Evolutionary conservation across 2,329 filamentous ascomycete species (phyloP).

Genomic region (Aspergillus sp.): DNA sequence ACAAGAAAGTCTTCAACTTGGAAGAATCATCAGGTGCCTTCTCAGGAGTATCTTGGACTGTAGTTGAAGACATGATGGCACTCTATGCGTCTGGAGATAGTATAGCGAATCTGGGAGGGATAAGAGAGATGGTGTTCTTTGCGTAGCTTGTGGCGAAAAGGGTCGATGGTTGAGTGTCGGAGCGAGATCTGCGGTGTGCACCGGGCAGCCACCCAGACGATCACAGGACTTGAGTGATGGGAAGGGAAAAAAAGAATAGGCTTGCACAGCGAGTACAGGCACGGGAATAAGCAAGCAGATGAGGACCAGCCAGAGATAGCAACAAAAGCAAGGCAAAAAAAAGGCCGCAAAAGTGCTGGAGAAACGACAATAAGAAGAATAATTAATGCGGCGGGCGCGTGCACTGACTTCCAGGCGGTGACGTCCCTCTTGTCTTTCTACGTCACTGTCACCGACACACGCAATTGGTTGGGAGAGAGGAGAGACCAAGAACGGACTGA

Average conservation of each 20-base stretch:
- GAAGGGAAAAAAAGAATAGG: too few species aligned
- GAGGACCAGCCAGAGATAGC: neutral
- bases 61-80: constrained; percentile 34
- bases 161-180: neutral
- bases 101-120: neutral
- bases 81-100: neutral
- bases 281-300: neutral
- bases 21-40: constrained; percentile 74
- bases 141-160: constrained; percentile 5
- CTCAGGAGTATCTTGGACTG: constrained; percentile 43
- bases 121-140: neutral
- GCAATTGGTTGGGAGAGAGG: neutral
- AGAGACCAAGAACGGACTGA: neutral
- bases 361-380: constrained; percentile 11
- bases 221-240: neutral
- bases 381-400: constrained; percentile 10
- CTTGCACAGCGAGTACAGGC: neutral
- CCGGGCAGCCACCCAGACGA: neutral
- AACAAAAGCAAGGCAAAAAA: neutral
- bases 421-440: constrained; percentile 16
- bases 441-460: constrained; percentile 6
- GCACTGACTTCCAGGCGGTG: constrained; percentile 23
- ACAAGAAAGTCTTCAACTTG: constrained; percentile 85
- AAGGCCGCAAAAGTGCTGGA: constrained; percentile 2
- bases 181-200: constrained; percentile 1